Conservation (phyloP, 768 basidiomycete species). For the Peribolospora kevripleyi region DNA sequence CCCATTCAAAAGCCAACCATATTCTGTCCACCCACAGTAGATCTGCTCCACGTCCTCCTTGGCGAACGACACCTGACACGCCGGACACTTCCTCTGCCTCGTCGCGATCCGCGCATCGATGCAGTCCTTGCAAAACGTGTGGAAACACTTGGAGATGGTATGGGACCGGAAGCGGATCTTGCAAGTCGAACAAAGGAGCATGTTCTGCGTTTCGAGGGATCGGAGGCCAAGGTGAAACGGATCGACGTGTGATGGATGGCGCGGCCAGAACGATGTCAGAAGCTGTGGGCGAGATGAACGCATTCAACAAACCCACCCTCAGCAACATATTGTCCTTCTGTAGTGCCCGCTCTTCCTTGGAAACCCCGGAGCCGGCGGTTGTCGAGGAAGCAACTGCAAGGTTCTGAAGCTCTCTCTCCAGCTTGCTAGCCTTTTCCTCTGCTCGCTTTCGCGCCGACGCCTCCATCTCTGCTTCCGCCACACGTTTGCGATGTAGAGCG, state of each 20-base stretch:
- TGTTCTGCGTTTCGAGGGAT: too few relatives aligned
- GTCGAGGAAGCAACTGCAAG: too few relatives aligned
- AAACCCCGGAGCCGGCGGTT: too few relatives aligned
- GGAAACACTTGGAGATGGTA: conserved; percentile 8
- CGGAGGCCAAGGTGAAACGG: too few relatives aligned
- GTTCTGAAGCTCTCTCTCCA: conserved; percentile 17
- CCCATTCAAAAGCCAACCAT: too few relatives aligned
- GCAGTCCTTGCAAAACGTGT: conserved; percentile 26
- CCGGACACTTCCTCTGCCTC: conserved; percentile 81
- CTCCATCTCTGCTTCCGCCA: conserved; percentile 15
- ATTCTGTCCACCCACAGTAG: conserved; percentile 17
- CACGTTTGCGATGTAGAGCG: conserved; percentile 13
- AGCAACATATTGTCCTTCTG: too few relatives aligned
- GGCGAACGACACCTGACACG: conserved; percentile 57
- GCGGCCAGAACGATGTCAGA: too few relatives aligned
- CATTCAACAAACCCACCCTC: too few relatives aligned
- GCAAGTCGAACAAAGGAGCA: too few relatives aligned
- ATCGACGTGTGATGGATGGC: too few relatives aligned
- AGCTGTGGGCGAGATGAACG: too few relatives aligned
- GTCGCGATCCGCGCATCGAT: conserved; percentile 68
- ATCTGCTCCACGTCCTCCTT: conserved; percentile 54
- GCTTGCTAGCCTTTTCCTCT: conserved; percentile 18
- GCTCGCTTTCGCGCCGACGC: conserved; percentile 11
- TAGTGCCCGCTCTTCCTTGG: too few relatives aligned
- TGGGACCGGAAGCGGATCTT: conserved; percentile 9